Evolutionary conservation across 192 early-diverging fungal species (phyloP).

Genomic region (Coemansia sp.): DNA sequence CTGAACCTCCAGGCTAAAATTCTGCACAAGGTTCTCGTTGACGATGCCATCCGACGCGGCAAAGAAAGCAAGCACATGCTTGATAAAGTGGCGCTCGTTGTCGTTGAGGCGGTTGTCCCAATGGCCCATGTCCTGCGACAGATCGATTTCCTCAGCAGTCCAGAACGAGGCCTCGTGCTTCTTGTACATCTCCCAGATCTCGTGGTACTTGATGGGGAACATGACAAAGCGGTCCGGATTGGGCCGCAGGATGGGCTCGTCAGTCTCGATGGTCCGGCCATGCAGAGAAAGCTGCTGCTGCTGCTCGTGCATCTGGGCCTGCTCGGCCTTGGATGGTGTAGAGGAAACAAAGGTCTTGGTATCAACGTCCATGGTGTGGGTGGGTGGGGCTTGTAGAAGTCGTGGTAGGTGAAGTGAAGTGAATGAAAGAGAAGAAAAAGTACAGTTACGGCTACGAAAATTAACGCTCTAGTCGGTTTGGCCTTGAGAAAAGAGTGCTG

Average conservation of each 20-base stretch:
- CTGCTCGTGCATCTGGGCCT: conserved; percentile 28
- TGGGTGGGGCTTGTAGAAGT: conserved; percentile 12
- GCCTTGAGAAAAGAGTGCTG: background rate
- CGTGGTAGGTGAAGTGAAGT: background rate
- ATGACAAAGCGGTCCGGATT: conserved; percentile 86
- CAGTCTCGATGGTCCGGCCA: conserved; percentile 41
- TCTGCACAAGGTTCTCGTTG: conserved; percentile 90
- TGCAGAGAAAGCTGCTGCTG: conserved; percentile 39
- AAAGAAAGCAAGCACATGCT: conserved; percentile 93
- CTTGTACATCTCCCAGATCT: conserved; percentile 98
- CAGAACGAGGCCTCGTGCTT: conserved; percentile 97
- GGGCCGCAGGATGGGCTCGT: conserved; percentile 62
- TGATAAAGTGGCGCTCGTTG: conserved; percentile 90
- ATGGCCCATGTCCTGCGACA: conserved; percentile 85
- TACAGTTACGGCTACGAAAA: background rate
- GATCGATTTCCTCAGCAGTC: conserved; percentile 95
- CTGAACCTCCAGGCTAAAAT: conserved; percentile 90
- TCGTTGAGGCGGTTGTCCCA: conserved; percentile 83
- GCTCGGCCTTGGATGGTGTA: conserved; percentile 31
- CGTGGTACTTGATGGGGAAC: conserved; percentile 92
- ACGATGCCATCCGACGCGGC: conserved; percentile 95
- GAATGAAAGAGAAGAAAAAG: conserved; percentile 4
- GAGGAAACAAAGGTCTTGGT: conserved; percentile 9
- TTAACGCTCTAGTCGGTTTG: background rate
- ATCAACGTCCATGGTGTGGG: conserved; percentile 32